phyloP scores from a whole-genome alignment of 176 grass and related monocot genomes.

The Oryza brachyantha region DNA sequence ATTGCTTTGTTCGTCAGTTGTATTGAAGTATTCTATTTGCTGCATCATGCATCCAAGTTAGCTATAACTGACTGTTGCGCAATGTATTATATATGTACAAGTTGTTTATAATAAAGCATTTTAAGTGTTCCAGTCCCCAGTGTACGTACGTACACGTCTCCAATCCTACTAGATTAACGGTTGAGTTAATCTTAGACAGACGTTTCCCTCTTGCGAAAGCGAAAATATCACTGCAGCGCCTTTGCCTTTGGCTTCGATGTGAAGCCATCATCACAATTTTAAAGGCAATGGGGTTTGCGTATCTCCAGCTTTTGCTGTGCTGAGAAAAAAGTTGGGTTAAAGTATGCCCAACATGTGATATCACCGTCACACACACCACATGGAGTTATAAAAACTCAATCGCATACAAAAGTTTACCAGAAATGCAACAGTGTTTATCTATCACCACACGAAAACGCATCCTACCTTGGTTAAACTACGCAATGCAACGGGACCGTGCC shows the following conservation, averaged over 20 bases:
- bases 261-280: conserved; percentile 8
- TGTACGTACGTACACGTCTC: not conserved
- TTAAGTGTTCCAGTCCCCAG: not conserved
- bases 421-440: not conserved
- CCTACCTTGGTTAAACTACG: not conserved
- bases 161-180: not conserved
- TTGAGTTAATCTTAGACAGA: not conserved
- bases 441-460: not conserved
- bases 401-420: not conserved
- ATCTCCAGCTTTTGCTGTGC: not conserved
- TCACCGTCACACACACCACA: not conserved
- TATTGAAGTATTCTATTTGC: not conserved
- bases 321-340: not conserved
- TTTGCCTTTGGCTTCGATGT: conserved; percentile 18
- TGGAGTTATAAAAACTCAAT: not conserved
- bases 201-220: not conserved
- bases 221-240: not conserved
- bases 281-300: not conserved
- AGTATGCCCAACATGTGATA: conserved; percentile 5
- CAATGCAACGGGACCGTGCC: not conserved
- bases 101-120: not conserved
- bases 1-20: not conserved
- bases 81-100: not conserved
- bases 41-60: not conserved
- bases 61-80: not conserved